Conservation (phyloP, 2,329 filamentous ascomycete species). For the Ilyonectria sp. region DNA sequence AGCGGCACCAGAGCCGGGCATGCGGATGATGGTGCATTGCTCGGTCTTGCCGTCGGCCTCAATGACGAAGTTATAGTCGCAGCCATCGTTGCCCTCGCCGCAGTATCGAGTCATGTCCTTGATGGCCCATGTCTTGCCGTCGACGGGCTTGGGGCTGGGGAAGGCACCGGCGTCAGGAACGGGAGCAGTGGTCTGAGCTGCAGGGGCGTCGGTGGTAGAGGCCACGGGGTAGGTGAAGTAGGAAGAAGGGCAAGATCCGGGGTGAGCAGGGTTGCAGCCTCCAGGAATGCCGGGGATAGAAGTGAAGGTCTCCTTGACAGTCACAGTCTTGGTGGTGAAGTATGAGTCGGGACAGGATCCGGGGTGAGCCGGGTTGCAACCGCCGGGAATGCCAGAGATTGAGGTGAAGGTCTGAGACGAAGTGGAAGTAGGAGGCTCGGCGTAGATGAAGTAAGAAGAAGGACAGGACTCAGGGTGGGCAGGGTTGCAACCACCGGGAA, state of each 20-base stretch:
- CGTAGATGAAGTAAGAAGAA: constrained; percentile 6
- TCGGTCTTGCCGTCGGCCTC: constrained; percentile 36
- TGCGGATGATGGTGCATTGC: constrained; percentile 35
- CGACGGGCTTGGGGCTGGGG: constrained; percentile 23
- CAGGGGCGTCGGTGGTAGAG: neutral
- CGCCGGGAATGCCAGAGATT: neutral
- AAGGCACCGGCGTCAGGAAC: constrained; percentile 8
- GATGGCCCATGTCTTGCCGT: constrained; percentile 34
- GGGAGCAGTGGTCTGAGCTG: neutral
- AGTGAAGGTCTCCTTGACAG: constrained; percentile 9
- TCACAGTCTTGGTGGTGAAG: constrained; percentile 10
- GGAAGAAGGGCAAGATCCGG: constrained; percentile 27
- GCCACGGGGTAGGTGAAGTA: constrained; percentile 23
- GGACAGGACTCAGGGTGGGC: constrained; percentile 18
- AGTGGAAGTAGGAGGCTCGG: neutral
- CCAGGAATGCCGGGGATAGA: constrained; percentile 10
- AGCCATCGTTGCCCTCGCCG: constrained; percentile 27
- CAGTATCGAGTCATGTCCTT: constrained; percentile 38
- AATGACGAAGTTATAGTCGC: constrained; percentile 40
- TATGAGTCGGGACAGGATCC: constrained; percentile 26
- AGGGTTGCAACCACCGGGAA: constrained; percentile 32
- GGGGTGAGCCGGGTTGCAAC: constrained; percentile 16
- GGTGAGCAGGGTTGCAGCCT: constrained; percentile 24
- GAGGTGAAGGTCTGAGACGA: too few species aligned
- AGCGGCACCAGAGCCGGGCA: constrained; percentile 31